Evolutionary conservation across 1,284 basidiomycete genomes (phyloP), one percentile per base, ranked within the genome.

Genomic region (Tilletia indica): DNA sequence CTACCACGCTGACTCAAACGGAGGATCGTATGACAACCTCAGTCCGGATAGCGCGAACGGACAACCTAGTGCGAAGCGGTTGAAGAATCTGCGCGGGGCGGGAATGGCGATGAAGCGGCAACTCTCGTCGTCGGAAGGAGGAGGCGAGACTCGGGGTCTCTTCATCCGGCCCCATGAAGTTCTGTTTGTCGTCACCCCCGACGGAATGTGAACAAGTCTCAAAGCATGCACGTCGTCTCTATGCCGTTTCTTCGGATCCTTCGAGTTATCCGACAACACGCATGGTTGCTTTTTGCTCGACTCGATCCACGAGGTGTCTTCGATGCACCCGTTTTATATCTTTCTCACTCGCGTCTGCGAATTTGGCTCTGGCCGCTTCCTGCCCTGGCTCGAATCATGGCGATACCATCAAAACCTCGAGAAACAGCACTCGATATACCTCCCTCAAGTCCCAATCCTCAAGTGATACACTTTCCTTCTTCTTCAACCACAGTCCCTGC

Each of bases 91-190:
- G 36, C 61, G 61, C 34, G 61, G 61, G 25, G 19, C 61, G 34
- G 36, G 61, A 4, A 3, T 64, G 61, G 61, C 36, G 12, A 42
- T 64, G 61, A 38, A 42, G n/a, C 69, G 16, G 34, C 49, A 39
- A 58, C 45, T 9, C 39, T 68, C 66, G 36, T 34, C 66, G 31
- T 14, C 63, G 34, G 51, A 3, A 56, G 63, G 9, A n/a, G 34
- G 19, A 36, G 51, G 6, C 12, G 39, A 34, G 5, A 64, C 38
- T 14, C 31, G 67, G 3, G 72, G 76, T 34, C 45, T 80, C 0
- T 74, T 80, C 56, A 68, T 80, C 3, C 51, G 76, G 34, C 76
- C 78, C 2, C 3, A 14, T 4, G 78, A 79, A 19, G 73, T 80
- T 9, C 75, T 80, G 16, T 80, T 78, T 75, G 75, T 80, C 11